These are phyloP conservation scores for Ploettnerulaceae sp. DNA, from an alignment of 2,329 filamentous ascomycete species.

Conservation along the genomic window DNA sequence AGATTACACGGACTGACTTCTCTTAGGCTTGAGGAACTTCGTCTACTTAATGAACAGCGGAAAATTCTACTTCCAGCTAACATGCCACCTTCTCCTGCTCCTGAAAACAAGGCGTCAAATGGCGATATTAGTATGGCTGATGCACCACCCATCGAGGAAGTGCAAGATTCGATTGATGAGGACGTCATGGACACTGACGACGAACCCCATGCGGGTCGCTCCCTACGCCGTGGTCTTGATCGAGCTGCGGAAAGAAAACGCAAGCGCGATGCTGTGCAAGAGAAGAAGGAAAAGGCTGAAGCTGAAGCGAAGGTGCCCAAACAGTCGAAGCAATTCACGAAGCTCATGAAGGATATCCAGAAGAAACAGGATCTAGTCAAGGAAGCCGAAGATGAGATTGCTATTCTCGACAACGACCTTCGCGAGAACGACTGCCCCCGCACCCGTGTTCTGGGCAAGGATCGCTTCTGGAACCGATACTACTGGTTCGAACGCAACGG, in stretches of 20 bases:
- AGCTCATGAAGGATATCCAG: slow-evolving; percentile 81
- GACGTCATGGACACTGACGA: slow-evolving; percentile 67
- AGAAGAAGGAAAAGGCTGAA: slow-evolving; percentile 57
- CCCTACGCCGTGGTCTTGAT: slow-evolving; percentile 59
- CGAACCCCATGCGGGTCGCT: slow-evolving; percentile 52
- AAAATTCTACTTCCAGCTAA: slow-evolving; percentile 72
- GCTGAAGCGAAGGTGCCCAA: slow-evolving; percentile 58
- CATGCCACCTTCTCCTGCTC: slow-evolving; percentile 58
- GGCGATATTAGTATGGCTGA: slow-evolving; percentile 59
- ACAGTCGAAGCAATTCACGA: slow-evolving; percentile 83
- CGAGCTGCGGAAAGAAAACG: slow-evolving; percentile 67
- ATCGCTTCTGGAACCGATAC: slow-evolving; percentile 97
- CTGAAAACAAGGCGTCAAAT: slow-evolving; percentile 39
- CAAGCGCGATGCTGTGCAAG: slow-evolving; percentile 70
- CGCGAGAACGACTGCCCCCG: slow-evolving; percentile 91
- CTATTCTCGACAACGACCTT: slow-evolving; percentile 81
- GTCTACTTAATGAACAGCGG: slow-evolving; percentile 64
- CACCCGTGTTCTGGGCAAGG: slow-evolving; percentile 83
- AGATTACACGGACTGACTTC: slow-evolving; percentile 28
- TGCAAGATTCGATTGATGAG: slow-evolving; percentile 48
- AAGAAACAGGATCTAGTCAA: slow-evolving; percentile 78
- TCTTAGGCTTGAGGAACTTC: slow-evolving; percentile 63
- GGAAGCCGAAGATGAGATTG: slow-evolving; percentile 80
- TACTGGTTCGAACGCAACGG: slow-evolving; percentile 99
- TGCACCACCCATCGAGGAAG: slow-evolving; percentile 52